These are phyloP conservation scores for Wallacemonas sp. DNA, from an alignment of 208 protist genomes.

Conservation along the genomic window DNA sequence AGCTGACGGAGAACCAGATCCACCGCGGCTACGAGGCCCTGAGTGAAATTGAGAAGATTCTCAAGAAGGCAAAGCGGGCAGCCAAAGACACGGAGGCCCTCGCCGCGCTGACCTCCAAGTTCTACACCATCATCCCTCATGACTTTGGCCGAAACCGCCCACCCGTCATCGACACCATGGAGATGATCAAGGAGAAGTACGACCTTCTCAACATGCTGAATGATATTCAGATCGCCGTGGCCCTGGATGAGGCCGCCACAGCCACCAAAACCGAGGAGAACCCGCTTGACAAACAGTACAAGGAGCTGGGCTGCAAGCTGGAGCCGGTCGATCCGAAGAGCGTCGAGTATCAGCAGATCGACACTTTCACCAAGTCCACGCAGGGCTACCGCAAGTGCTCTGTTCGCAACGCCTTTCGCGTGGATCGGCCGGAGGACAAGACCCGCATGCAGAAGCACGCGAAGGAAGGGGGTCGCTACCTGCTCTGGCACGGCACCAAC, in stretches of 20 bases:
- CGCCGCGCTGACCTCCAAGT: conserved; percentile 27
- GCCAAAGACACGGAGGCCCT: conserved; percentile 5
- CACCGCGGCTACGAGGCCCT: conserved; percentile 30
- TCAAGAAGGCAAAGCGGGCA: neutral
- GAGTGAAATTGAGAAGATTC: conserved; percentile 17
- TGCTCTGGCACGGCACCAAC: conserved; percentile 32
- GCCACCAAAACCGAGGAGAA: conserved; percentile 21
- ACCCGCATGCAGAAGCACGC: conserved; percentile 21
- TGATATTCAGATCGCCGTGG: conserved; percentile 28
- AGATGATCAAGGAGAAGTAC: conserved; percentile 28
- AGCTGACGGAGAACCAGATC: conserved; percentile 32
- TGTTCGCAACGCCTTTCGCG: conserved; percentile 19
- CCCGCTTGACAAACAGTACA: conserved; percentile 23
- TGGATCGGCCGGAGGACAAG: conserved; percentile 28
- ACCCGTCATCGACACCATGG: conserved; percentile 24
- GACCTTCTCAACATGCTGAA: conserved; percentile 45
- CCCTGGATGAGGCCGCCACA: conserved; percentile 16
- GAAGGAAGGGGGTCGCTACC: conserved; percentile 19
- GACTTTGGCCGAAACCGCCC: conserved; percentile 33
- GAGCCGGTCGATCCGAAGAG: conserved; percentile 6
- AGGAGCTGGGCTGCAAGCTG: conserved; percentile 18
- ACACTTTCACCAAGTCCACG: conserved; percentile 18
- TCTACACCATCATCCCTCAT: conserved; percentile 56
- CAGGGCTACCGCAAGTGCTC: conserved; percentile 21
- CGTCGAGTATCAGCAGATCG: conserved; percentile 17